Percentiles rank a stretch among this genome's conserved stretches.
Evolutionary conservation across 345 rosid genomes (phyloP).

Genomic region (Euphorbia peplus): DNA sequence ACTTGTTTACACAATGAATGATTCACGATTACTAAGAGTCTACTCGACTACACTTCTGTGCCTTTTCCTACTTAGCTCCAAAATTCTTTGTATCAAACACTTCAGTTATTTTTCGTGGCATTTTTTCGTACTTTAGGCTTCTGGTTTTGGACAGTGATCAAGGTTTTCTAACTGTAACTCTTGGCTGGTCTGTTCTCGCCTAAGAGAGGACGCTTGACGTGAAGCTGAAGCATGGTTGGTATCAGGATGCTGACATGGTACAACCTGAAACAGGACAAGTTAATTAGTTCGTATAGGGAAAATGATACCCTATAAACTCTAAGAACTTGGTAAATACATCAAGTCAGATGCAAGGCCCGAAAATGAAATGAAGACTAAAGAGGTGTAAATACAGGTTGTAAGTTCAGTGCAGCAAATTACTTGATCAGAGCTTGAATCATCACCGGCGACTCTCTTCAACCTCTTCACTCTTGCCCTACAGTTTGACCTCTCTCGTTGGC

Average conservation of each 20-base stretch:
- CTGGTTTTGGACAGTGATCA: constrained; percentile 11
- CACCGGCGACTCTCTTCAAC: constrained; percentile 23
- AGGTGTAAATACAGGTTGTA: too few species aligned
- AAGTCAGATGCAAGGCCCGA: neutral
- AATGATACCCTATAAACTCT: neutral
- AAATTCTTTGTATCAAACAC: constrained; percentile 7
- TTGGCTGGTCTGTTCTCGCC: constrained; percentile 9
- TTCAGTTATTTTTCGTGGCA: too few species aligned
- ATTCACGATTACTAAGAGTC: too few species aligned
- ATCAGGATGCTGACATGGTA: constrained; percentile 11
- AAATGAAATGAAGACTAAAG: neutral
- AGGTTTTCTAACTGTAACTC: constrained; percentile 18
- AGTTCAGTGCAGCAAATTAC: constrained; percentile 16
- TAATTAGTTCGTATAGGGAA: neutral
- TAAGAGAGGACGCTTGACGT: constrained; percentile 13
- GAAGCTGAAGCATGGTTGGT: constrained; percentile 10
- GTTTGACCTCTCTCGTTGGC: constrained; percentile 26
- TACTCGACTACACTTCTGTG: too few species aligned
- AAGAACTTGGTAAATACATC: neutral
- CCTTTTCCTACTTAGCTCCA: constrained; percentile 14
- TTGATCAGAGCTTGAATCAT: constrained; percentile 27
- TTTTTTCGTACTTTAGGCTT: neutral
- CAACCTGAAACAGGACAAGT: constrained; percentile 27
- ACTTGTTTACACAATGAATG: too few species aligned
- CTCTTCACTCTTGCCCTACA: constrained; percentile 25